Percentiles rank a stretch among this genome's conserved stretches.
Conservation (phyloP, 164 flowering plant species). For the Nymphaea thermarum region DNA sequence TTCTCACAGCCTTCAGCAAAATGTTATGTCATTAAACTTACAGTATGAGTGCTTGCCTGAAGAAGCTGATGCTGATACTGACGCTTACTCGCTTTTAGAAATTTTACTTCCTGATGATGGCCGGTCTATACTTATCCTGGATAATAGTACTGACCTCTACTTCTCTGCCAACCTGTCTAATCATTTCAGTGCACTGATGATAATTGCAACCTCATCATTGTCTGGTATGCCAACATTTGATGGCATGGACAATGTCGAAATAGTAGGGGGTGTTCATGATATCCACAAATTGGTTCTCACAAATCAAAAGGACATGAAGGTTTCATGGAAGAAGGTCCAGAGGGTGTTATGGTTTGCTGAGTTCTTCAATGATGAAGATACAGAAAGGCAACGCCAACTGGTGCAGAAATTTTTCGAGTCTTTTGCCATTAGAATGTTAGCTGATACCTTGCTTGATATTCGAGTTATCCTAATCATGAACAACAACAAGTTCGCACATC, state of each 20-base stretch:
- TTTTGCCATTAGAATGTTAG: slow-evolving; percentile 57
- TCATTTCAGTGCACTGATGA: slow-evolving; percentile 31
- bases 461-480: slow-evolving; percentile 69
- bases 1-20: slow-evolving; percentile 27
- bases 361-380: slow-evolving; percentile 23
- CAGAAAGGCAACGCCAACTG: slow-evolving; percentile 28
- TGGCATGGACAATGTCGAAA: slow-evolving; percentile 22
- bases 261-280: slow-evolving; percentile 33
- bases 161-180: slow-evolving; percentile 42
- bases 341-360: slow-evolving; percentile 70
- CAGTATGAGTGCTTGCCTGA: slow-evolving; percentile 34
- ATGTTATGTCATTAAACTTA: no score
- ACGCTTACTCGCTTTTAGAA: slow-evolving; percentile 30
- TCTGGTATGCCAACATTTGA: slow-evolving; percentile 22
- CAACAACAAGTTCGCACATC: slow-evolving; percentile 59
- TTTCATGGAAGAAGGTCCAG: slow-evolving; percentile 59
- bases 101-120: slow-evolving; percentile 35
- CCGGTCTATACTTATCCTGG: slow-evolving; percentile 39
- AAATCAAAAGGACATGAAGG: slow-evolving; percentile 12
- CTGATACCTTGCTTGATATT: slow-evolving; percentile 43
- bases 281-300: slow-evolving; percentile 15
- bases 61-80: slow-evolving; percentile 27
- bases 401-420: slow-evolving; percentile 56
- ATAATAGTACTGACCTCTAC: slow-evolving; percentile 43
- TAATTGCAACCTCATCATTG: slow-evolving; percentile 43